Evolutionary conservation across 495 filamentous ascomycete genomes (phyloP).

Genomic region (Hyaloscypha finlandica): DNA sequence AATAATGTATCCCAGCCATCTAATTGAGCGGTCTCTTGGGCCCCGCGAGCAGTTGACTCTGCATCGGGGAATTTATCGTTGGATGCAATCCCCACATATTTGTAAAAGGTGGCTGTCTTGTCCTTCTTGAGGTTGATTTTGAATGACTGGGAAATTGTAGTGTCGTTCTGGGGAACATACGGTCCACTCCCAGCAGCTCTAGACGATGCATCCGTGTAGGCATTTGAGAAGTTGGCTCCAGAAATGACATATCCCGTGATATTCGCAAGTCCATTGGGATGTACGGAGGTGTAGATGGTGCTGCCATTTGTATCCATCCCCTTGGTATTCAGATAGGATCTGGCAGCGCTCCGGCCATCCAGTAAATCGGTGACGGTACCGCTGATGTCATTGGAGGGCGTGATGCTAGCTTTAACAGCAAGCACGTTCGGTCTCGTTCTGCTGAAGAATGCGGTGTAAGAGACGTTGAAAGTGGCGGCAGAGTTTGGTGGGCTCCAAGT

Average conservation of each 20-base stretch:
- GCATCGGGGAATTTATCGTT: constrained; percentile 50
- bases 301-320: constrained; percentile 38
- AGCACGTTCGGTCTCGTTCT: constrained; percentile 42
- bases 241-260: constrained; percentile 56
- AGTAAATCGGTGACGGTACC: constrained; percentile 55
- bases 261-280: constrained; percentile 48
- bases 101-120: constrained; percentile 44
- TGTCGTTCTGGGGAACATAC: constrained; percentile 44
- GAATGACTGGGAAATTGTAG: constrained; percentile 53
- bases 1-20: constrained; percentile 45
- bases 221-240: constrained; percentile 39
- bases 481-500: constrained; percentile 61
- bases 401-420: constrained; percentile 51
- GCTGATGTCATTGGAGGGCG: constrained; percentile 39
- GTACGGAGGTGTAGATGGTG: constrained; percentile 54
- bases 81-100: constrained; percentile 56
- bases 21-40: constrained; percentile 40
- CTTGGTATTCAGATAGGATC: constrained; percentile 47
- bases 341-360: constrained; percentile 53
- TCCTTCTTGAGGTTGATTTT: constrained; percentile 41
- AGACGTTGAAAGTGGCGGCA: constrained; percentile 51
- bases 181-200: constrained; percentile 36
- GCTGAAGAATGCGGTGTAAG: constrained; percentile 55
- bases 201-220: constrained; percentile 35
- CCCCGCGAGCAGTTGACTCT: constrained; percentile 41